Evolutionary conservation across 192 early-diverging fungal species (phyloP), one percentile per base, ranked within the genome.

Genomic region (Coemansia sp.): DNA sequence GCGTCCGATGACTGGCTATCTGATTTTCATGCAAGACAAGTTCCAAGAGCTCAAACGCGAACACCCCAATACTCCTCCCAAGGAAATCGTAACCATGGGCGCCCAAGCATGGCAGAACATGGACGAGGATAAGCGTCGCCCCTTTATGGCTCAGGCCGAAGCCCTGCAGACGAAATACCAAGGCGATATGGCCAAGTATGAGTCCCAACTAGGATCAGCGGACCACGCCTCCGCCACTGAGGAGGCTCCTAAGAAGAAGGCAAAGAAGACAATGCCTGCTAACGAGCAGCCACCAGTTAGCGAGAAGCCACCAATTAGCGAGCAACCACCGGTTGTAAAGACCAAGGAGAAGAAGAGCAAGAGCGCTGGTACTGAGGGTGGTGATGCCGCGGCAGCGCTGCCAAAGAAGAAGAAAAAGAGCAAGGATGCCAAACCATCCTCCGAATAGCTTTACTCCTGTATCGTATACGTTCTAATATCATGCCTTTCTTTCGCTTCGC

Each of bases 401-500:
- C 51, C 51, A 31, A 55, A 55, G 51, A 55, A 55, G 51, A 55
- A 55, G 21, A 55, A 55, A 14, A 55, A 55, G 51, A 55, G 51
- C 51, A 55, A 33, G 51, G 51, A 55, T 28, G 28, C 51, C 23
- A 55, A 55, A 16, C 3, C 26, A 6, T 28, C 51, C 14, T 55
- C 51, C 1, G 51, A 55, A 13, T 55, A 55, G 51, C 21, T 14
- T 26, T 50, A 3, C 21, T 50, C 18, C 2, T 40, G 9, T 48
- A 10, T 48, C 45, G 18, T 23, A 2, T 3, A 18, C 21, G 9
- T 50, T 50, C 11, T 11, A 9, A 50, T 50, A 26, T 11, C 23
- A 50, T 23, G 14, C 16, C 39, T 40, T 40, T 40, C 13, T 40
- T 5, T 18, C 16, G 39, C 14, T 40, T 0, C 39, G 16, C 3